Evolutionary conservation across 2,329 filamentous ascomycete genomes (phyloP), one percentile per base, ranked within the genome.

Genomic region (Mycocentrospora acerina): DNA sequence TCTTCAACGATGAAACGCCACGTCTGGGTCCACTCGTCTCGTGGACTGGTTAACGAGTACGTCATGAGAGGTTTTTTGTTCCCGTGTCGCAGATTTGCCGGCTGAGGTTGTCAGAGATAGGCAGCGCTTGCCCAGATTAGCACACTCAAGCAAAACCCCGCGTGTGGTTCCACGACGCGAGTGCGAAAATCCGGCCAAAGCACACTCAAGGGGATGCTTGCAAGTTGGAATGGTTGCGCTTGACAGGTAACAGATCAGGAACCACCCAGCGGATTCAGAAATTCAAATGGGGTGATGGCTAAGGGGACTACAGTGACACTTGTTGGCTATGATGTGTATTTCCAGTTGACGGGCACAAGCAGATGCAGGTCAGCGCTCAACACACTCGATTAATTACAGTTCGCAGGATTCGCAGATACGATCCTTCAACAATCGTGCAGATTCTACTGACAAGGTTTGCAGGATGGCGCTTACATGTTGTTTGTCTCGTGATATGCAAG

Each of bases 1-100:
- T 34, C 49, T 51, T 53, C 47, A 40, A 49, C 52, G 48, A 57
- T 57, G 53, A 45, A 44, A 48, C 61, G 62, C 60, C 62, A 66
- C 59, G 59, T 61, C 63, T 36, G 43, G 60, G 55, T 55, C 62
- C 62, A 66, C 61, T 49, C 48, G 45, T 62, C 58, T 65, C 60
- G 60, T 64, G 60, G 62, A 49, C 50, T 34, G 46, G 41, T 46
- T 46, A 46, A 35, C 22, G 48, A 29, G 48, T 62, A 65, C 63
- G 63, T 66, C 63, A 66, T 66, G 39, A 55, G 51, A 47, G 51
- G 56, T 44, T 44, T 44, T 44, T 48, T 39, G 42, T 51, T 62
- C 52, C 59, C 57, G 57, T 51, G 57, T 56, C 46, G 55, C 54
- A 61, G 53, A 61, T 58, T n/a, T 62, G 52, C 54, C 51, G 55